Conservation (phyloP, 768 basidiomycete genomes). For the Hysterangium stoloniferum region DNA sequence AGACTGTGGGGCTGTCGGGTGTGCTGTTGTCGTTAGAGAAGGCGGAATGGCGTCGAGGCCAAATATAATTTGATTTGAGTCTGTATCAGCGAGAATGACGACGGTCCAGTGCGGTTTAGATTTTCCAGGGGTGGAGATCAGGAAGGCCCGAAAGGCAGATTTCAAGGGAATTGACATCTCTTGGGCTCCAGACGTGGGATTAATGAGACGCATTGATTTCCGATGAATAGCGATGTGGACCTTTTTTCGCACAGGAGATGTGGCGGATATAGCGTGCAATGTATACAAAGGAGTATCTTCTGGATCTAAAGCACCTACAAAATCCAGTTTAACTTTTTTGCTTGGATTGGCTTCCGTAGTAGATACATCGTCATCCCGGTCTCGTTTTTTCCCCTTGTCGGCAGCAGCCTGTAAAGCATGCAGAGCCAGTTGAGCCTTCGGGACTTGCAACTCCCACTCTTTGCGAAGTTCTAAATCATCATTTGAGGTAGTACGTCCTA, state of each 20-base stretch:
- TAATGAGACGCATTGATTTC: slow-evolving; percentile 42
- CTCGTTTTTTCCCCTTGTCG: slow-evolving; percentile 18
- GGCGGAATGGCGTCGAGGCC: slow-evolving; percentile 55
- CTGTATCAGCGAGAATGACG: slow-evolving; percentile 50
- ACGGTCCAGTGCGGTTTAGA: slow-evolving; percentile 66
- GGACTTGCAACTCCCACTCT: slow-evolving; percentile 21
- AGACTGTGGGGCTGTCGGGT: slow-evolving; percentile 20
- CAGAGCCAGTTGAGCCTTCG: slow-evolving; percentile 19
- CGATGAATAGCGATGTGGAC: slow-evolving; percentile 54
- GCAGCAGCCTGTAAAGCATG: slow-evolving; percentile 11
- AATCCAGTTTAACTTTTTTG: slow-evolving; percentile 14
- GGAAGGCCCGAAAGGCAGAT: slow-evolving; percentile 50
- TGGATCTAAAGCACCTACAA: slow-evolving; percentile 11
- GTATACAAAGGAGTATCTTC: slow-evolving; percentile 46
- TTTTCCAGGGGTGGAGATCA: slow-evolving; percentile 71
- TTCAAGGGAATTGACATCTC: slow-evolving; percentile 47
- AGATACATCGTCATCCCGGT: slow-evolving; percentile 18
- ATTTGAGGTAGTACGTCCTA: slow-evolving; percentile 22
- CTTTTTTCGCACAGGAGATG: slow-evolving; percentile 71
- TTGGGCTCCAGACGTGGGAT: slow-evolving; percentile 39
- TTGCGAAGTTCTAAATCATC: slow-evolving; percentile 10
- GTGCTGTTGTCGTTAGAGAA: slow-evolving; percentile 37
- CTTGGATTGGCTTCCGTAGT: slow-evolving; percentile 7
- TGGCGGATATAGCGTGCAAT: slow-evolving; percentile 57
- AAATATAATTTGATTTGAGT: slow-evolving; percentile 49